Percentiles rank a stretch among this genome's conserved stretches.
Evolutionary conservation across 208 protist species (phyloP).

Genomic region (Acanthamoeba lugdunensis): DNA sequence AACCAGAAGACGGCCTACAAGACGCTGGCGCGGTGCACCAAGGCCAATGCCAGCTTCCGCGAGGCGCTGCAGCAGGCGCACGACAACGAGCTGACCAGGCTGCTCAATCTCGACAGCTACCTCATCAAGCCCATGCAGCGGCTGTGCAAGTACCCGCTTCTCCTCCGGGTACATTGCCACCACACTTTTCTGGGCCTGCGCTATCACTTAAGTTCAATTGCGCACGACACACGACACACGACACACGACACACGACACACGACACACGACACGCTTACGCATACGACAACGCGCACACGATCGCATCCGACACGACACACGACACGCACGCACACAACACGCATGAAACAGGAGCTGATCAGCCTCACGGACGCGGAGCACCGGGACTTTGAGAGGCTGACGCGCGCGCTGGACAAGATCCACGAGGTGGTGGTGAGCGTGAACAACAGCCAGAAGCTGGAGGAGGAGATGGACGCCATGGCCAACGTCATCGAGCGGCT

Average conservation of each 20-base stretch:
- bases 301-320: no score
- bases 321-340: neutral
- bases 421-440: neutral
- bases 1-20: constrained; percentile 30
- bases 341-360: neutral
- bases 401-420: constrained; percentile 9
- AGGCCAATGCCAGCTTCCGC: constrained; percentile 19
- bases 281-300: no score
- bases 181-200: no score
- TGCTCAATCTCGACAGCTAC: constrained; percentile 18
- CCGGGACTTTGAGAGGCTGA: constrained; percentile 42
- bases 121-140: constrained; percentile 65
- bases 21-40: neutral
- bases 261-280: no score
- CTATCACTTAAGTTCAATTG: no score
- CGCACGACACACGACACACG: no score
- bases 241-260: neutral
- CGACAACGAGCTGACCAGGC: neutral
- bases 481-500: neutral
- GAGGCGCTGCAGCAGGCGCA: neutral
- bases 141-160: constrained; percentile 56
- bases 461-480: constrained; percentile 9
- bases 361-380: neutral
- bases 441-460: neutral
- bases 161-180: neutral